Evolutionary conservation across 1,139 yeast species (phyloP).

Genomic region (Candida gigantensis): DNA sequence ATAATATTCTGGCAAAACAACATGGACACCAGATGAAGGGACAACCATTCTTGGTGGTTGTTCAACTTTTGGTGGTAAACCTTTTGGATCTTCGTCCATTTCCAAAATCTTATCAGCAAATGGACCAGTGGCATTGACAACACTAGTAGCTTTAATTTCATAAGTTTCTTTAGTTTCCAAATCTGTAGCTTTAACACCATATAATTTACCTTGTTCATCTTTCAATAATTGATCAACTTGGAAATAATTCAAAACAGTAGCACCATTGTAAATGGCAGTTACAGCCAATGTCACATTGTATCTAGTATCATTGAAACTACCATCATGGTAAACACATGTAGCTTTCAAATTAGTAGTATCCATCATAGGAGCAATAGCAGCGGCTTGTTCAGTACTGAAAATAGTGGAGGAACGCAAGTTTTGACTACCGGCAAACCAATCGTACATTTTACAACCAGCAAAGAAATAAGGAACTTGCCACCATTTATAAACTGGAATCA

Average conservation of each 20-base stretch:
- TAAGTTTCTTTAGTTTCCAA: constrained; percentile 68
- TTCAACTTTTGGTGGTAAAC: constrained; percentile 55
- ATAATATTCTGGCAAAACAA: constrained; percentile 88
- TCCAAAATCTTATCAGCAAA: constrained; percentile 82
- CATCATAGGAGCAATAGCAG: constrained; percentile 84
- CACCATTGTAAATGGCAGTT: constrained; percentile 85
- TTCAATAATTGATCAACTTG: constrained; percentile 77
- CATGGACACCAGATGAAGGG: constrained; percentile 93
- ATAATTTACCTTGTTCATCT: constrained; percentile 56
- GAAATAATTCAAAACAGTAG: constrained; percentile 85
- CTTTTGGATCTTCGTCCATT: constrained; percentile 76
- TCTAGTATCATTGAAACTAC: constrained; percentile 90
- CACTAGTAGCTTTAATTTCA: constrained; percentile 65
- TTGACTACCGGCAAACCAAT: constrained; percentile 88
- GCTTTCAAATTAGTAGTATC: constrained; percentile 82
- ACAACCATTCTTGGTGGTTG: constrained; percentile 77
- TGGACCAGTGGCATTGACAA: constrained; percentile 95
- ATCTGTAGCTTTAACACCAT: constrained; percentile 78
- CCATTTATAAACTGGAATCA: constrained; percentile 93
- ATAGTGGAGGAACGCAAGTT: constrained; percentile 80
- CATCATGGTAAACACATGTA: constrained; percentile 92
- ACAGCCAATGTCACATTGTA: constrained; percentile 85
- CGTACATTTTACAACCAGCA: constrained; percentile 90
- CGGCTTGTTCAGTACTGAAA: constrained; percentile 66
- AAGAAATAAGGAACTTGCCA: constrained; percentile 97